phyloP scores from a whole-genome alignment of 2,329 filamentous ascomycete species.

The Pseudogymnoascus sp. region DNA sequence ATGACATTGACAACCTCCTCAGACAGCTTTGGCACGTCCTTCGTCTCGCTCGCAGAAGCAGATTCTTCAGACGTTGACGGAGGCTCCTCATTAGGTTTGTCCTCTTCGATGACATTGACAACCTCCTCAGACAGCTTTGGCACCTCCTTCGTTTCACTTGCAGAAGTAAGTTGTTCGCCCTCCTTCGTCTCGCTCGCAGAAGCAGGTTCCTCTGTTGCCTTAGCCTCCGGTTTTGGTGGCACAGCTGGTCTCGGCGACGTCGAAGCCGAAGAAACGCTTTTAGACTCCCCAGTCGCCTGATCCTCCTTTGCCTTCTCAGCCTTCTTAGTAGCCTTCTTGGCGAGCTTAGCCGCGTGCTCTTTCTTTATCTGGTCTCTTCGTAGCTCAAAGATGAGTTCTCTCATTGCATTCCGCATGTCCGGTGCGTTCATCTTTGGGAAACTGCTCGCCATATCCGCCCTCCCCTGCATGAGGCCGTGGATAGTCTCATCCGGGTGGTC shows the following conservation, averaged over 20 bases:
- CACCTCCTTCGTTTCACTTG: not conserved
- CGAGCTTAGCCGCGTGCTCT: constrained; percentile 21
- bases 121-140: not conserved
- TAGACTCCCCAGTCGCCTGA: not conserved
- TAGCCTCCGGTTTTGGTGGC: not conserved
- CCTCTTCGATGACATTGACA: not conserved
- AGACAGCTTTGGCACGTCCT: not conserved
- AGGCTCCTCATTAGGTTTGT: not conserved
- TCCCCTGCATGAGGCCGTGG: constrained; percentile 51
- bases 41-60: not conserved
- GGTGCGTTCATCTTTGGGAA: constrained; percentile 38
- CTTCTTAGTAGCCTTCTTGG: not conserved
- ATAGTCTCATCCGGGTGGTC: constrained; percentile 64
- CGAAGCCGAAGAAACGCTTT: not conserved
- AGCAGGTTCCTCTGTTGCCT: not conserved
- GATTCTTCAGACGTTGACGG: not conserved
- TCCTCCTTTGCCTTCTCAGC: not conserved
- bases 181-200: not conserved
- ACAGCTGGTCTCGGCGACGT: not conserved
- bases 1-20: not conserved
- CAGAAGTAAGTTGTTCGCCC: not conserved
- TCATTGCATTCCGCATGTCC: constrained; percentile 55
- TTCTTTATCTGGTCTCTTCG: constrained; percentile 46
- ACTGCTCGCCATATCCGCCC: constrained; percentile 31
- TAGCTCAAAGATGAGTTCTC: constrained; percentile 55